Evolutionary conservation across 2,329 filamentous ascomycete species (phyloP).

Genomic region (Colletotrichum sidae): DNA sequence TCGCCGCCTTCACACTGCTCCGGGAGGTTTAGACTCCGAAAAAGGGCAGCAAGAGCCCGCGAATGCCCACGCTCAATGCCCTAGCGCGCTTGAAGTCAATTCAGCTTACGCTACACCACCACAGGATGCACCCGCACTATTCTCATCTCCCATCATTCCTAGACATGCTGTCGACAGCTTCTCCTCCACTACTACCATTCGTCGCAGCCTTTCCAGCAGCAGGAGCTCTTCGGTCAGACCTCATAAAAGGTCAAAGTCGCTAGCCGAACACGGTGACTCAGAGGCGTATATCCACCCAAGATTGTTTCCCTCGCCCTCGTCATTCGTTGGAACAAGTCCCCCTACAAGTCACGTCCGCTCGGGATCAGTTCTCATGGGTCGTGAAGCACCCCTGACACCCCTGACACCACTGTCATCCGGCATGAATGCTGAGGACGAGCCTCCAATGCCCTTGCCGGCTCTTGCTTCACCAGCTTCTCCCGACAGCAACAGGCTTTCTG

Average conservation of each 20-base stretch:
- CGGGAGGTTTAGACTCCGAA: background rate
- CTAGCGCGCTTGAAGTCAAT: background rate
- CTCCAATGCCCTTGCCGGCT: slow-evolving; percentile 40
- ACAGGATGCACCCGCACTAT: background rate
- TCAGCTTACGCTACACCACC: slow-evolving; percentile 1
- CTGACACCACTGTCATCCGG: slow-evolving; percentile 55
- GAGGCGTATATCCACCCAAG: background rate
- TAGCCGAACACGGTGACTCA: slow-evolving; percentile 22
- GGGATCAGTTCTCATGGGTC: slow-evolving; percentile 42
- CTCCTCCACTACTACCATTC: background rate
- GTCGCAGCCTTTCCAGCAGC: background rate
- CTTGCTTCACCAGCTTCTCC: slow-evolving; percentile 41
- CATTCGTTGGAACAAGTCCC: slow-evolving; percentile 19
- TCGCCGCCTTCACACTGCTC: slow-evolving; percentile 14
- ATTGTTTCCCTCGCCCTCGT: slow-evolving; percentile 25
- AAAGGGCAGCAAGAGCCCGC: slow-evolving; percentile 11
- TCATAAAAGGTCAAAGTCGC: slow-evolving; percentile 33
- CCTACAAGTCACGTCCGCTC: slow-evolving; percentile 40
- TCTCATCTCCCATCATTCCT: slow-evolving; percentile 2
- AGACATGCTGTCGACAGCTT: slow-evolving; percentile 9
- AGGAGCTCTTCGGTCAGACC: slow-evolving; percentile 1
- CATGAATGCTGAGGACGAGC: slow-evolving; percentile 52
- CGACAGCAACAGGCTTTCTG: slow-evolving; percentile 63
- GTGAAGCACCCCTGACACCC: slow-evolving; percentile 53
- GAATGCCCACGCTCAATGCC: background rate